These are phyloP conservation scores for Zygoascus meyerae DNA, from an alignment of 1,139 yeast species.

Conservation along the genomic window DNA sequence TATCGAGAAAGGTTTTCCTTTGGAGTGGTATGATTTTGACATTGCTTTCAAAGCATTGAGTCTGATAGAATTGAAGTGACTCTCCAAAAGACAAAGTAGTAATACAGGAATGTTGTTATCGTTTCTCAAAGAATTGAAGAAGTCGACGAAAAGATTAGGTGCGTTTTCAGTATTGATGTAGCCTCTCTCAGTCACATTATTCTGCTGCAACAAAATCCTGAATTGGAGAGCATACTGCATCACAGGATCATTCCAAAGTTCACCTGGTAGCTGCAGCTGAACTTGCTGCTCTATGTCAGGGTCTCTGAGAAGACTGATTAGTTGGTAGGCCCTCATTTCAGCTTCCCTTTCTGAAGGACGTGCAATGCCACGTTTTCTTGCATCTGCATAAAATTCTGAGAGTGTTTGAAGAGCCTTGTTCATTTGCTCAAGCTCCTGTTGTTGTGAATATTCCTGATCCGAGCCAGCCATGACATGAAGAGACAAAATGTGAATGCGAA, in stretches of 20 bases:
- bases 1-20: slow-evolving; percentile 59
- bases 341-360: slow-evolving; percentile 70
- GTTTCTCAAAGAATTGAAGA: slow-evolving; percentile 51
- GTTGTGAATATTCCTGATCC: slow-evolving; percentile 73
- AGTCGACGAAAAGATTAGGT: slow-evolving; percentile 54
- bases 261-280: slow-evolving; percentile 55
- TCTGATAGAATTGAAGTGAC: slow-evolving; percentile 73
- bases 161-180: slow-evolving; percentile 53
- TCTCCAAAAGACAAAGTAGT: slow-evolving; percentile 70
- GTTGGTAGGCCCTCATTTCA: slow-evolving; percentile 85
- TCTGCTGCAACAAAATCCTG: slow-evolving; percentile 61
- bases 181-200: slow-evolving; percentile 53
- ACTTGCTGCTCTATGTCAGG: slow-evolving; percentile 76
- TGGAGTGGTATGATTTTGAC: slow-evolving; percentile 62
- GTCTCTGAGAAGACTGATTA: slow-evolving; percentile 74
- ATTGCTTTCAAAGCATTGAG: slow-evolving; percentile 68
- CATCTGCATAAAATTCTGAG: slow-evolving; percentile 80
- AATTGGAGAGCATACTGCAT: slow-evolving; percentile 70
- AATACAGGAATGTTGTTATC: slow-evolving; percentile 58
- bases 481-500: slow-evolving; percentile 76
- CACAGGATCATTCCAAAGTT: slow-evolving; percentile 48
- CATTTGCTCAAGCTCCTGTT: slow-evolving; percentile 92
- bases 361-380: slow-evolving; percentile 59
- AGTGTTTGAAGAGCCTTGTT: slow-evolving; percentile 88
- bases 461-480: slow-evolving; percentile 83